Conservation (phyloP, 148 eudicot genomes). For the Vaccinium macrocarpon region DNA sequence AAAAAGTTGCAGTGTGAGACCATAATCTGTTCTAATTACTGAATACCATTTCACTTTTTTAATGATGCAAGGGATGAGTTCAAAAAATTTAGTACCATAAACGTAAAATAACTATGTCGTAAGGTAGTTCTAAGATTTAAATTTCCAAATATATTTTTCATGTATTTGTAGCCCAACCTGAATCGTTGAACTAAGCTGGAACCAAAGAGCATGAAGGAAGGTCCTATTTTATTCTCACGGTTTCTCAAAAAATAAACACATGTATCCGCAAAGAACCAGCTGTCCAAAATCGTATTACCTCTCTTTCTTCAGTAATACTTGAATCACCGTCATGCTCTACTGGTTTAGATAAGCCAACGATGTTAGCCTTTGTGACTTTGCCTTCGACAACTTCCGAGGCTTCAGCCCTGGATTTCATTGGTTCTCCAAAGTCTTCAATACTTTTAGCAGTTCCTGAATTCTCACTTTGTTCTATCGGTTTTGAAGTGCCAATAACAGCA, state of each 20-base stretch:
- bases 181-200: neutral
- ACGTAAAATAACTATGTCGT: neutral
- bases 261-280: neutral
- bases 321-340: neutral
- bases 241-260: neutral
- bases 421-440: neutral
- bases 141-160: neutral
- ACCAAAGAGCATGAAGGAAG: neutral
- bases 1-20: neutral
- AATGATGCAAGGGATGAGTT: neutral
- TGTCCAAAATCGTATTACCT: conserved; percentile 1
- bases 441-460: neutral
- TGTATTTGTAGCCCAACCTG: neutral
- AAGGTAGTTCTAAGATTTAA: neutral
- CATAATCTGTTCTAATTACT: neutral
- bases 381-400: conserved; percentile 11
- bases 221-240: neutral
- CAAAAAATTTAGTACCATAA: neutral
- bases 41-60: neutral
- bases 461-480: neutral
- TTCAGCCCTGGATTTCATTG: neutral
- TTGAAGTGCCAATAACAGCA: neutral
- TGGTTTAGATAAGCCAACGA: neutral
- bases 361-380: conserved; percentile 1
- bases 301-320: conserved; percentile 3